Base-by-base conservation (phyloP, 1,284 basidiomycete species). In the Melanopsichium pennsylvanicum region DNA sequence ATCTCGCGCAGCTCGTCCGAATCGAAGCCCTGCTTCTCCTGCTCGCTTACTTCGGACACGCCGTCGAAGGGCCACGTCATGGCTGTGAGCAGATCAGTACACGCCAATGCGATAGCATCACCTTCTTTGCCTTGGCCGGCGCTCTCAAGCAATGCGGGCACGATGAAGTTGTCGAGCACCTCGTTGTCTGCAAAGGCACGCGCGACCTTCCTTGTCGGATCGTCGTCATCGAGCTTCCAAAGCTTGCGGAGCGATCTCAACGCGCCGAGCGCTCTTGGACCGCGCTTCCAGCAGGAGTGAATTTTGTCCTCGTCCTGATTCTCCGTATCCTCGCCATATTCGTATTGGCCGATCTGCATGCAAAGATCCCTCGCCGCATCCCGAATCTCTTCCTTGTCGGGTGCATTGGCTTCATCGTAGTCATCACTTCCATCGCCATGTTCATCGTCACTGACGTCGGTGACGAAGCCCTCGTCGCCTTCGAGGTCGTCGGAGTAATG, bases 51-150 rank as follows among this genome's bases (percentile, higher is more conserved):
- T 45, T 80, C 79, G 35, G 72, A 75, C 6, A 60, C 42, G 11
- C 67, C 70, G 50, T 80, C 76, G 15, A 81, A 70, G 2, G 79
- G 79, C 79, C 79, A 81, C 0, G 79, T 81, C 39, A 81, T 57
- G 2, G 78, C 74, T 7, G 76, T 81, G 40, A 81, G 60, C n/a
- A 81, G 58, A 38, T 81, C 79, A 23, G 72, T 74, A 36, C 76
- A 79, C 6, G 79, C 79, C 2, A 81, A 52, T 3, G 79, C 78
- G 44, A 80, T 78, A 29, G 77, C 60, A 29, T 63, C 60, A n/a
- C 60, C 60, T 29, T 63, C 60, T 33, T 37, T 51, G 26, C 70
- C 75, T 18, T 54, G 58, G 37, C 77, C 75, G 0, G 73, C 79
- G 13, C 70, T 70, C 38, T 78, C 71, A 13, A 81, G 68, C 25